Evolutionary conservation across 768 basidiomycete genomes (phyloP).

Genomic region (Lyophyllum semitale): DNA sequence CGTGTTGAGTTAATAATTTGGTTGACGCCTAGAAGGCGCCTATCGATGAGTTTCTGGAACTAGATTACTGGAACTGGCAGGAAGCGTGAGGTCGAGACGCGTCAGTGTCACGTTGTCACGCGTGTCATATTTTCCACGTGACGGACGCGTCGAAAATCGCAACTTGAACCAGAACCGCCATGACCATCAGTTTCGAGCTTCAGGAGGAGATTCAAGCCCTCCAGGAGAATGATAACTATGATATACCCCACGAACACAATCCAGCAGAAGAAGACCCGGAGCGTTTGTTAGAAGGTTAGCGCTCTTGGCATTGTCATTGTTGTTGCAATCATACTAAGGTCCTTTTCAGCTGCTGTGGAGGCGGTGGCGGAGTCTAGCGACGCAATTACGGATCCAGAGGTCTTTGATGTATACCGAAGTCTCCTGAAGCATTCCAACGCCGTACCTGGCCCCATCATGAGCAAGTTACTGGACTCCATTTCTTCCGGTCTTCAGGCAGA

Average conservation of each 20-base stretch:
- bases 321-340: background rate
- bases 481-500: slow-evolving; percentile 73
- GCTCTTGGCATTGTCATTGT: background rate
- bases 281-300: slow-evolving; percentile 59
- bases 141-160: slow-evolving; percentile 12
- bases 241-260: slow-evolving; percentile 72
- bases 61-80: no score
- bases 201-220: slow-evolving; percentile 76
- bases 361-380: slow-evolving; percentile 77
- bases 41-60: background rate
- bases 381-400: slow-evolving; percentile 61
- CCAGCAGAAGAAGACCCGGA: slow-evolving; percentile 55
- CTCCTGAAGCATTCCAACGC: slow-evolving; percentile 74
- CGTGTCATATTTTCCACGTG: slow-evolving; percentile 12
- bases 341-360: slow-evolving; percentile 69
- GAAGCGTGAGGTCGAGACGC: background rate
- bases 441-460: slow-evolving; percentile 68
- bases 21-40: background rate
- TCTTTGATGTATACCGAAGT: slow-evolving; percentile 82
- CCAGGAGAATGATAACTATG: slow-evolving; percentile 60
- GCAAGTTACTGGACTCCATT: slow-evolving; percentile 86
- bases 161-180: slow-evolving; percentile 18
- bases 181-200: slow-evolving; percentile 63
- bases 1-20: background rate
- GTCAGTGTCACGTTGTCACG: slow-evolving; percentile 4